These are phyloP conservation scores for Pulveroboletus frians DNA, from an alignment of 768 basidiomycete species.

Conservation along the genomic window DNA sequence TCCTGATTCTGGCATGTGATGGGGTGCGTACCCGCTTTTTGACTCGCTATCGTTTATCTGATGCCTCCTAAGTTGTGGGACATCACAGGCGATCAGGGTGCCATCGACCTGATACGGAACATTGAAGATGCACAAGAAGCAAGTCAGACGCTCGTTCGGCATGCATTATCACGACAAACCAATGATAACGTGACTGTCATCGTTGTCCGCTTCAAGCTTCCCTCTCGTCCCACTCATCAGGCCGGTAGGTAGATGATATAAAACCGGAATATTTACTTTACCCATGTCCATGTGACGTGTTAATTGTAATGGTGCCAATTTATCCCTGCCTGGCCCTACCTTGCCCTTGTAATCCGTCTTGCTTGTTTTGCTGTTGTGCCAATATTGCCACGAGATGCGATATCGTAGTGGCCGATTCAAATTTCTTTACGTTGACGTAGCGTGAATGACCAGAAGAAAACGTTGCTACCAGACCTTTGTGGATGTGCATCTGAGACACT, in stretches of 20 bases:
- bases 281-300: background rate
- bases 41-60: background rate
- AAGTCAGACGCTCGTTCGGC: constrained; percentile 68
- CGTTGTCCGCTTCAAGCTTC: constrained; percentile 73
- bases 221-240: constrained; percentile 1
- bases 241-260: constrained; percentile 9
- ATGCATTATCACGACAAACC: constrained; percentile 84
- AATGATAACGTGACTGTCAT: constrained; percentile 93
- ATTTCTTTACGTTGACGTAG: constrained; percentile 1
- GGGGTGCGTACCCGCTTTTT: constrained; percentile 58
- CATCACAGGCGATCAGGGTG: constrained; percentile 84
- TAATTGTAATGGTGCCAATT: constrained; percentile 7
- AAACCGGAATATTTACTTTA: background rate
- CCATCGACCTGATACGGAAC: constrained; percentile 77
- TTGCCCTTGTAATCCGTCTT: constrained; percentile 3
- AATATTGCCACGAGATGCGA: constrained; percentile 1
- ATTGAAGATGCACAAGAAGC: constrained; percentile 79
- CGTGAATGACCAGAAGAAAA: background rate
- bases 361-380: constrained; percentile 1
- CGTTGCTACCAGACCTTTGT: no score
- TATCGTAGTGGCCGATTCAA: background rate
- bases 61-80: constrained; percentile 79
- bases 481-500: background rate
- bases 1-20: constrained; percentile 94
- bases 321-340: background rate